A percentile compares a stretch with the other conserved stretches of the same genome.
Conservation (phyloP, 2,329 filamentous ascomycete genomes). For the Colletotrichum eleusines region DNA sequence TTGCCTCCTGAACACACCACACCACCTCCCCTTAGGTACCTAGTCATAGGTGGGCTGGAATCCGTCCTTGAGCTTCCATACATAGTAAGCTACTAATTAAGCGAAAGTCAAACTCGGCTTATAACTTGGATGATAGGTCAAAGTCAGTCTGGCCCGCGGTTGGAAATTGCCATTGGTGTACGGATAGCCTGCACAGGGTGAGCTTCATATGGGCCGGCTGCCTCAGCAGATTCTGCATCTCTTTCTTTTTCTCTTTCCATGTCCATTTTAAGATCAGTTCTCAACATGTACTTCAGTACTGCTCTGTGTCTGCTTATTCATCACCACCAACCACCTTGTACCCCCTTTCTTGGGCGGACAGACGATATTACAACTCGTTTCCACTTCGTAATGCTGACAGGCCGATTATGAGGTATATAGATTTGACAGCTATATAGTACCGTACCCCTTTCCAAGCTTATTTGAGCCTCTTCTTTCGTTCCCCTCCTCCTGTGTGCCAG, state of each 20-base stretch:
- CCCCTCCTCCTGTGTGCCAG: neutral
- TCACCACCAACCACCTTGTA: neutral
- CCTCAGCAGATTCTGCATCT: neutral
- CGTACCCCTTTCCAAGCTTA: neutral
- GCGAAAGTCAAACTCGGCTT: neutral
- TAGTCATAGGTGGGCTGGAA: slow-evolving; percentile 1
- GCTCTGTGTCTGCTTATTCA: neutral
- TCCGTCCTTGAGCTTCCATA: neutral
- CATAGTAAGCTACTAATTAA: neutral
- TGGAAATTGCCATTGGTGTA: neutral
- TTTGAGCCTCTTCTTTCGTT: neutral
- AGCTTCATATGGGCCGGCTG: too few relatives aligned
- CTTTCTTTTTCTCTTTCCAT: neutral
- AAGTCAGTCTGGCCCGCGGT: neutral
- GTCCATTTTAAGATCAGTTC: too few relatives aligned
- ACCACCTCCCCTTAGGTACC: too few relatives aligned
- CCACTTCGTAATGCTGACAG: slow-evolving; percentile 15
- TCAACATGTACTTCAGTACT: too few relatives aligned
- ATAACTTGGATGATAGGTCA: neutral
- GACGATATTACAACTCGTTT: neutral
- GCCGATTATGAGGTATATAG: neutral
- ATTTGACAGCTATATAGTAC: too few relatives aligned
- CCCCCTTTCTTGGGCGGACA: neutral
- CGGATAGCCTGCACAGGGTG: too few relatives aligned
- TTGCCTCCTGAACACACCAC: too few relatives aligned